A percentile compares a stretch with the other conserved stretches of the same genome.
Conservation (phyloP, 2,329 filamentous ascomycete genomes). For the Ophiocordyceps camponoti-rufipedis region DNA sequence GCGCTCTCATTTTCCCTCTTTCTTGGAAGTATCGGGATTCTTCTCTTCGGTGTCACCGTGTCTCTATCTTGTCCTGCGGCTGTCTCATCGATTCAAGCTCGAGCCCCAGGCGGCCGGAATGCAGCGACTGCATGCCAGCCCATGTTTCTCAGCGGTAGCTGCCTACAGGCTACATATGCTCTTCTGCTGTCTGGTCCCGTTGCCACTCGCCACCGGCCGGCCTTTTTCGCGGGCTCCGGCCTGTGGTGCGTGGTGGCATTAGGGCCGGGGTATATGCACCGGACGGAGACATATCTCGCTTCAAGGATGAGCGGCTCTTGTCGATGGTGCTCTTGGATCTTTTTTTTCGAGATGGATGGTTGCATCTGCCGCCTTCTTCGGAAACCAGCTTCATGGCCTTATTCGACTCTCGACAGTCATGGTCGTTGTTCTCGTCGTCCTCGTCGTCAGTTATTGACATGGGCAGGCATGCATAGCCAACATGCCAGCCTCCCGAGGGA, state of each 20-base stretch:
- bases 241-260: neutral
- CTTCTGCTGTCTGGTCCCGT: neutral
- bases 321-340: neutral
- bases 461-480: slow-evolving; percentile 3
- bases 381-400: neutral
- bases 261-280: neutral
- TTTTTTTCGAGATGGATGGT: neutral
- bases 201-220: neutral
- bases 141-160: neutral
- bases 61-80: neutral
- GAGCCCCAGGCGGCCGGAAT: slow-evolving; percentile 4
- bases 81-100: slow-evolving; percentile 4
- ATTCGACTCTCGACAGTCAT: neutral
- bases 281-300: neutral
- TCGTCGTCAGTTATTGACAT: slow-evolving; percentile 3
- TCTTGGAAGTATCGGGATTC: too few relatives aligned
- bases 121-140: slow-evolving; percentile 4
- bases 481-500: slow-evolving; percentile 4
- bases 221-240: neutral
- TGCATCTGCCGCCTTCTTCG: neutral
- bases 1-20: too few relatives aligned
- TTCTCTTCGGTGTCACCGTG: neutral
- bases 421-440: neutral
- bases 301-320: neutral
- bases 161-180: neutral